Evolutionary conservation across 495 filamentous ascomycete genomes (phyloP), one percentile per base, ranked within the genome.

Genomic region (Xylaria bambusicola): DNA sequence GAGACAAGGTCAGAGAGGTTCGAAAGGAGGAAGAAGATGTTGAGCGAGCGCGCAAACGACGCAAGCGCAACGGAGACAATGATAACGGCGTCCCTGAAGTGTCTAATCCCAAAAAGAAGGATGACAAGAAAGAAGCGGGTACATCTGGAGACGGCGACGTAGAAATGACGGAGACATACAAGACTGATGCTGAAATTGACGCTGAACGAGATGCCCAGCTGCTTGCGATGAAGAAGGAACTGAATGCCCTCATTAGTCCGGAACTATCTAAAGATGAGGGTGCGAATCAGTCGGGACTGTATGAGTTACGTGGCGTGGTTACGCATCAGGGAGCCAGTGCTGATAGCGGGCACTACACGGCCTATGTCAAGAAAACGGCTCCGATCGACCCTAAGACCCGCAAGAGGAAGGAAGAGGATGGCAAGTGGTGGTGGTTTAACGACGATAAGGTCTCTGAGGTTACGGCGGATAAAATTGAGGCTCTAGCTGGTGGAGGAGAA

Each of bases 381-480:
- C 70, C 75, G 5, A 75, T 86, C 54, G 88, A 91, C 60, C 73
- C 84, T 7, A 81, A 80, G 55, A 85, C 85, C 3, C 87, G 85
- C 59, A 90, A 90, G 78, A 75, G 85, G 63, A 84, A 84, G 56
- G 85, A 87, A 62, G 88, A 93, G 56, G 92, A 96, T 62, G 92
- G 87, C 55, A 97, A 93, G 63, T 98, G 94, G 94, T 98, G 94
- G 92, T 98, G 94, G 92, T 98, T 98, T 81, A 97, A 98, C 70
- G 94, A 98, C 66, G 95, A 98, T 67, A 96, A 93, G 73, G 95
- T 98, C 10, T 84, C 88, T 38, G 95, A 98, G 75, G 94, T 98
- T 26, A 87, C 93, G 3, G 75, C 83, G 8, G 92, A 97, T 64
- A 96, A 94, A 78, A 95, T 98, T 63, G 88, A 93, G 67, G 86